Percentiles rank a stretch among this genome's conserved stretches.
Evolutionary conservation across 2,329 filamentous ascomycete species (phyloP).

Genomic region (Xylaria polymorpha): DNA sequence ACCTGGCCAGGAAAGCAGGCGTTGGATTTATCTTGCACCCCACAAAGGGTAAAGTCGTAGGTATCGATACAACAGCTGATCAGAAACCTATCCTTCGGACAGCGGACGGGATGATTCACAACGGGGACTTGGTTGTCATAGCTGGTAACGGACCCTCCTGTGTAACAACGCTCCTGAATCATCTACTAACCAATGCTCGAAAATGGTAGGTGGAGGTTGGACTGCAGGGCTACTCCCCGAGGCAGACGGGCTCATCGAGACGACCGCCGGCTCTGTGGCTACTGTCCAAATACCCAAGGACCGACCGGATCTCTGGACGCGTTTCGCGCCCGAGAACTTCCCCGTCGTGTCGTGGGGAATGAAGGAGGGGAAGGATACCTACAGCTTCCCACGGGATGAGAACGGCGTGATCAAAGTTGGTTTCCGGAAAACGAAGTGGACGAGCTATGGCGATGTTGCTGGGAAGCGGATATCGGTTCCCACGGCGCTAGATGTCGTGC

Average conservation of each 20-base stretch:
- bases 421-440: slow-evolving; percentile 61
- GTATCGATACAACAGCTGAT: slow-evolving; percentile 30
- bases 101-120: slow-evolving; percentile 40
- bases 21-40: slow-evolving; percentile 56
- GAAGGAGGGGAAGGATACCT: slow-evolving; percentile 55
- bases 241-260: slow-evolving; percentile 41
- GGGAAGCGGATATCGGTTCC: slow-evolving; percentile 43
- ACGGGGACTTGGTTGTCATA: slow-evolving; percentile 49
- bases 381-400: slow-evolving; percentile 60
- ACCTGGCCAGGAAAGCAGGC: slow-evolving; percentile 55
- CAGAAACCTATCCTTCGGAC: slow-evolving; percentile 35
- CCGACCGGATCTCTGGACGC: slow-evolving; percentile 51
- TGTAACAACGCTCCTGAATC: not conserved
- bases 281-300: slow-evolving; percentile 55
- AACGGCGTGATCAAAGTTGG: slow-evolving; percentile 61
- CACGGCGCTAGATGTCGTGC: slow-evolving; percentile 40
- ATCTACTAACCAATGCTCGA: slow-evolving; percentile 44
- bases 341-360: slow-evolving; percentile 58
- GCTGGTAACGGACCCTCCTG: slow-evolving; percentile 44
- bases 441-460: slow-evolving; percentile 41
- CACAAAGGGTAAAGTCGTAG: slow-evolving; percentile 40
- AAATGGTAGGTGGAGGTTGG: slow-evolving; percentile 40
- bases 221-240: slow-evolving; percentile 40
- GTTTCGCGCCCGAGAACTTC: slow-evolving; percentile 57
- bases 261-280: slow-evolving; percentile 43